A percentile compares a stretch with the other conserved stretches of the same genome.
phyloP scores from a whole-genome alignment of 176 grass and related monocot species.

The Musa beccarii region DNA sequence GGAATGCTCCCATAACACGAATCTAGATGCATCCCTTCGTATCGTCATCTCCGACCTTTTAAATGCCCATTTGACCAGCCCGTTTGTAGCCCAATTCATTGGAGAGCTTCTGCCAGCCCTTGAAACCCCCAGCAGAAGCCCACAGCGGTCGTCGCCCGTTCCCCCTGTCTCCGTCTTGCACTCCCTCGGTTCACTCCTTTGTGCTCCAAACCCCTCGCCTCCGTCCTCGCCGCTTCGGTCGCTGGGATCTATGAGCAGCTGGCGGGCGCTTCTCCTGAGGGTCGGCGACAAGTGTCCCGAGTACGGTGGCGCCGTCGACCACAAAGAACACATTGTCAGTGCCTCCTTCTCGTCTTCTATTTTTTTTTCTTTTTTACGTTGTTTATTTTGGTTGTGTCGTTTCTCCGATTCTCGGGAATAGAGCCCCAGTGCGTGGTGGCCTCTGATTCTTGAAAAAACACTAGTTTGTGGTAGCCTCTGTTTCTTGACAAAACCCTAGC shows the following conservation, averaged over 20 bases:
- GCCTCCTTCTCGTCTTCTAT: background rate
- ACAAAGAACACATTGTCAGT: conserved; percentile 84
- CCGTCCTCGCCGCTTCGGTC: background rate
- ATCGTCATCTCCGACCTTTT: too few relatives aligned
- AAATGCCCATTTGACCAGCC: too few relatives aligned
- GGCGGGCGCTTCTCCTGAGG: conserved; percentile 67
- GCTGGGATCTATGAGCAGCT: conserved; percentile 61
- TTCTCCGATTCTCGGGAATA: background rate
- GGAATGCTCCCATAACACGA: too few relatives aligned
- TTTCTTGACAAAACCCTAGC: too few relatives aligned
- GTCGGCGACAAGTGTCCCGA: conserved; percentile 86
- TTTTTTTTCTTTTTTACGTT: background rate
- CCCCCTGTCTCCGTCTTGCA: background rate
- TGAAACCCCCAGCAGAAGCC: background rate
- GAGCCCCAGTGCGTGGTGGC: background rate
- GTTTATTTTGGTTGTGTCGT: conserved; percentile 1
- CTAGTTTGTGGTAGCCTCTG: too few relatives aligned
- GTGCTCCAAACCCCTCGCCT: background rate
- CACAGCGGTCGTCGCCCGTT: background rate
- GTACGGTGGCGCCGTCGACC: conserved; percentile 67
- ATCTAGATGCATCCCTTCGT: too few relatives aligned
- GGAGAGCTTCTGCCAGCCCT: too few relatives aligned
- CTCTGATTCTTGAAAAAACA: background rate
- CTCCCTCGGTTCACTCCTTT: too few relatives aligned
- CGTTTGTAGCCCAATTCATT: too few relatives aligned